Base-by-base conservation (phyloP, 345 rosid genomes). In the Eucalyptus polyanthemos region DNA sequence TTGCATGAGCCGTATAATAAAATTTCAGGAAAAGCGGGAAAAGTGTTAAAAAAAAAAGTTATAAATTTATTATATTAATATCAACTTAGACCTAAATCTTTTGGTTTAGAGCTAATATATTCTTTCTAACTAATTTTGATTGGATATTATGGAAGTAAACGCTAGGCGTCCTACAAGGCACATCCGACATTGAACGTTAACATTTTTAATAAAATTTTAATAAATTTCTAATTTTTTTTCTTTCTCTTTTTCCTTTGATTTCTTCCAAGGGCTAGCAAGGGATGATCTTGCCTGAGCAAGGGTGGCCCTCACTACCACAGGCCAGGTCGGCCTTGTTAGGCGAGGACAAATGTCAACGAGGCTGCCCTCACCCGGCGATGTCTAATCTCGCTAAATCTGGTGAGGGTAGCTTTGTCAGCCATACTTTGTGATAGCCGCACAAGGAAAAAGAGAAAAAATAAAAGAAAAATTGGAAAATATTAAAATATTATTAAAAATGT, bases 401-500 rank as follows among this genome's bases (percentile, higher is more conserved):
- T 22, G 62, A 24, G 12, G 29, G 6, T 24, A 2, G 0, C 62
- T 0, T 56, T 24, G 0, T 0, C 4, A 0, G 62, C 12, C 0
- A 56, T 56, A 56, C n/a, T n/a, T 0, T 0, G 0, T 4, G 60
- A 9, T 0, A 1, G 29, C 6, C 0, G 0, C 0, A 22, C 0
- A 24, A 56, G 0, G 1, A 56, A 56, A 56, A 56, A 2, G 13
- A 53, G 11, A 53, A 19, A 51, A 53, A 19, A 53, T 19, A 3
- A 53, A 56, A 3, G 1, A 9, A 56, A 56, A 22, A 9, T 9
- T 22, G 0, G 1, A 56, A 56, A 4, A 2, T 56, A 0, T 22
- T 9, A 22, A 56, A 56, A 56, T 0, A 22, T 1, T 56, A 56
- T 56, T 56, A 9, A 56, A 9, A 34, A 34, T 34, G 34, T 34